These are phyloP conservation scores for Rhododendron griersonianum DNA, from an alignment of 148 eudicot genomes.

Conservation along the genomic window DNA sequence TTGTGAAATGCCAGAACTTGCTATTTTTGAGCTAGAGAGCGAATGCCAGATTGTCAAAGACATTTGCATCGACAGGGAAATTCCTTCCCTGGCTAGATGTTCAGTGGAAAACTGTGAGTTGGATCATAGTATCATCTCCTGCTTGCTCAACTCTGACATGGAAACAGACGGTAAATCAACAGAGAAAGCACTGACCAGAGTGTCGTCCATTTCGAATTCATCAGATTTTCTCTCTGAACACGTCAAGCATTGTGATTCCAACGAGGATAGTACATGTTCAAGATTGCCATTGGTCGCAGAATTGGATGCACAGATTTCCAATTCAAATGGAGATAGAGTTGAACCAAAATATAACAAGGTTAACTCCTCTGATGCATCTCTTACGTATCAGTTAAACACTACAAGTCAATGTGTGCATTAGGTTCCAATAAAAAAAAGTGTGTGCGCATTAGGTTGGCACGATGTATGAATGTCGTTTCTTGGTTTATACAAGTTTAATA, in stretches of 20 bases:
- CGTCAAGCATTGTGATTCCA: not conserved
- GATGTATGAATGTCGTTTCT: not conserved
- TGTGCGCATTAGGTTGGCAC: not conserved
- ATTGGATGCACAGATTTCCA: not conserved
- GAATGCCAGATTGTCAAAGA: conserved; percentile 8
- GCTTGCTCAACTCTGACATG: conserved; percentile 10
- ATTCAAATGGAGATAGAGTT: not conserved
- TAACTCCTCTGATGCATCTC: conserved; percentile 3
- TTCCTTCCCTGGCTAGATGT: not conserved
- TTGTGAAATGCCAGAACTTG: not conserved
- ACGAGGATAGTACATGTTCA: not conserved
- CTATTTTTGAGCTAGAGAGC: not conserved
- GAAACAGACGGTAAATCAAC: not conserved
- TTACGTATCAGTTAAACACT: not conserved
- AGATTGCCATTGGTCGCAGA: not conserved
- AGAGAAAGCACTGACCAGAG: not conserved
- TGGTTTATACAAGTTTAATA: not conserved
- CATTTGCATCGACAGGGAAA: conserved; percentile 12
- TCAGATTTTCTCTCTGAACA: not conserved
- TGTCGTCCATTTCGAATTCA: not conserved
- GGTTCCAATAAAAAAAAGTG: too few relatives aligned
- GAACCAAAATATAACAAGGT: conserved; percentile 2
- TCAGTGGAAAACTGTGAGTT: conserved; percentile 19
- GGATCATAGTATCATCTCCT: conserved; percentile 8
- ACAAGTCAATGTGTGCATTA: not conserved